Percentiles rank a stretch among this genome's conserved stretches.
These are phyloP conservation scores for Beauveria bassiana DNA, from an alignment of 2,329 filamentous ascomycete genomes.

Conservation along the genomic window DNA sequence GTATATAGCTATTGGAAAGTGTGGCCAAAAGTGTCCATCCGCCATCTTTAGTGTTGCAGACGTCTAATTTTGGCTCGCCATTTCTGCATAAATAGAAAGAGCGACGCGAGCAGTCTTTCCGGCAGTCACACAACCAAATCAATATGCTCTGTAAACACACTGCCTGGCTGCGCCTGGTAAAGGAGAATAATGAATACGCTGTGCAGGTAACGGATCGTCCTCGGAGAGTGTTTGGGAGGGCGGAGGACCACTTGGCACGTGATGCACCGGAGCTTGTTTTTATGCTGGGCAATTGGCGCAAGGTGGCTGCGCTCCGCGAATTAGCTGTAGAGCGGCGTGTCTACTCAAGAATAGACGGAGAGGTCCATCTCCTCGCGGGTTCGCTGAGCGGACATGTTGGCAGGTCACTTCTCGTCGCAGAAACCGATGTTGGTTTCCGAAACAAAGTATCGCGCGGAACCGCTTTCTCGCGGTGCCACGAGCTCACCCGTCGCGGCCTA, in stretches of 20 bases:
- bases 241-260: not conserved
- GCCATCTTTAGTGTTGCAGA: too few relatives aligned
- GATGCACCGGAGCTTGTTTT: not conserved
- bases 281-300: not conserved
- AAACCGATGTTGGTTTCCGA: not conserved
- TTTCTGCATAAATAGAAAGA: too few relatives aligned
- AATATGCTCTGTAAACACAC: not conserved
- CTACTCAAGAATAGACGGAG: not conserved
- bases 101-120: too few relatives aligned
- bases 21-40: too few relatives aligned
- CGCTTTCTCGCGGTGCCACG: not conserved
- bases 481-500: not conserved
- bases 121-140: not conserved
- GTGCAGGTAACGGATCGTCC: not conserved
- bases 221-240: not conserved
- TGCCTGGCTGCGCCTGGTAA: not conserved
- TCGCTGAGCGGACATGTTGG: not conserved
- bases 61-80: too few relatives aligned
- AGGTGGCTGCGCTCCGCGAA: too few relatives aligned
- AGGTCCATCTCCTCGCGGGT: not conserved
- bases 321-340: not conserved
- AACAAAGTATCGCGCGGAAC: not conserved
- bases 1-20: too few relatives aligned
- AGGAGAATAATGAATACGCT: not conserved
- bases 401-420: not conserved